Percentiles rank a stretch among this genome's conserved stretches.
These are phyloP conservation scores for Solanum aculeatissimum DNA, from an alignment of 305 asterid genomes.

Conservation along the genomic window DNA sequence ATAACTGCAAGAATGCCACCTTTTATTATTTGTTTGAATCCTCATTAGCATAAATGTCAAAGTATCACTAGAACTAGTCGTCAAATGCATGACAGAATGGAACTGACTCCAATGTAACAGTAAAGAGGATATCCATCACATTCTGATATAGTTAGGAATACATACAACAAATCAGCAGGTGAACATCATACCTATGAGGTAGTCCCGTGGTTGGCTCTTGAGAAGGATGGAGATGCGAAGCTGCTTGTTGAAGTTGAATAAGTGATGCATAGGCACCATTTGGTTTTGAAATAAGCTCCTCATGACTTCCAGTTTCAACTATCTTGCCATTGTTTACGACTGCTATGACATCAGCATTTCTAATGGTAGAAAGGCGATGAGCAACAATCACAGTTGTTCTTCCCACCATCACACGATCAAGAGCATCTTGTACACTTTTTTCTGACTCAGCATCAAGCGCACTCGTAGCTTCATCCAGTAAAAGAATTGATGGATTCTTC, in stretches of 20 bases:
- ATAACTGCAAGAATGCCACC: not conserved
- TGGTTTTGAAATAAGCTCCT: constrained; percentile 74
- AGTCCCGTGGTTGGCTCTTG: constrained; percentile 45
- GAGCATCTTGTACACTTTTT: constrained; percentile 95
- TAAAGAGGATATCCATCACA: not conserved
- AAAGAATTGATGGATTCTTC: constrained; percentile 77
- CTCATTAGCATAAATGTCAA: not conserved
- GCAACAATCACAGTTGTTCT: constrained; percentile 87
- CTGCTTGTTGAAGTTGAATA: constrained; percentile 74
- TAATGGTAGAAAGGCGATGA: constrained; percentile 82
- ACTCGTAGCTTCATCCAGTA: constrained; percentile 95
- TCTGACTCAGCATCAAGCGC: constrained; percentile 99
- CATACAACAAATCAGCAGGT: not conserved
- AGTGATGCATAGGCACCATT: constrained; percentile 82
- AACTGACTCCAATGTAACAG: not conserved
- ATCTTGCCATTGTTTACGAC: constrained; percentile 80
- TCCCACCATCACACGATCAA: constrained; percentile 94
- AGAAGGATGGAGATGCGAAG: constrained; percentile 54
- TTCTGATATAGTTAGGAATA: not conserved
- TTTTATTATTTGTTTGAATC: not conserved
- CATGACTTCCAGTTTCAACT: constrained; percentile 88
- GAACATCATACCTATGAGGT: constrained; percentile 46
- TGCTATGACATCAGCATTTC: constrained; percentile 84
- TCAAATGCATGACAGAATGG: not conserved
- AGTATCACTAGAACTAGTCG: not conserved